These are phyloP conservation scores for Crithidia bombi DNA, from an alignment of 208 protist genomes.

Conservation along the genomic window DNA sequence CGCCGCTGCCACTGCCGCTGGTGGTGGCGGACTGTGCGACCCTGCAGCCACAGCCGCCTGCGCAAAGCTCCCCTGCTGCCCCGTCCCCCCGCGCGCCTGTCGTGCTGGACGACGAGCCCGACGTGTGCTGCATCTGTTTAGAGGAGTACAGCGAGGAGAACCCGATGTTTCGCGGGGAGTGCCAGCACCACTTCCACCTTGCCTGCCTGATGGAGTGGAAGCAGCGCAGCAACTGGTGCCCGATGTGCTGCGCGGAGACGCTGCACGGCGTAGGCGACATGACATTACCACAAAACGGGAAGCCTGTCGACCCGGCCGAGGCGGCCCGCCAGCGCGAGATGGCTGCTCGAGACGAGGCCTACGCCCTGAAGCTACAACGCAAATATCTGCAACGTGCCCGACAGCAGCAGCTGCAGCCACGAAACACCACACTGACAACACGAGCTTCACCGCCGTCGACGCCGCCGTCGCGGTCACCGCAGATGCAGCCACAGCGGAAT, in stretches of 20 bases:
- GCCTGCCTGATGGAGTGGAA: conserved; percentile 80
- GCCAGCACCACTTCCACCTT: conserved; percentile 75
- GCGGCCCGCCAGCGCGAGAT: conserved; percentile 19
- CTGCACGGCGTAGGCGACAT: conserved; percentile 46
- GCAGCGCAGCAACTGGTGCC: conserved; percentile 77
- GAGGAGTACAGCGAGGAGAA: conserved; percentile 71
- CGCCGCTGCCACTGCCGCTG: neutral
- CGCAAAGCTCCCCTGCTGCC: neutral
- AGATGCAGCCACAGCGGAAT: conserved; percentile 11
- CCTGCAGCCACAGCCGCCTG: neutral
- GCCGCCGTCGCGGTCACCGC: conserved; percentile 4
- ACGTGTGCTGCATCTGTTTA: conserved; percentile 79
- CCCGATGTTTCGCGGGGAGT: conserved; percentile 57
- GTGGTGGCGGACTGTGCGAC: neutral
- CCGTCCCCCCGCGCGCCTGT: conserved; percentile 2
- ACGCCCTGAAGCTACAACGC: conserved; percentile 41
- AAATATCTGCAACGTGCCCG: conserved; percentile 28
- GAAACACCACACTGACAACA: neutral
- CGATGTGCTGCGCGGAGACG: conserved; percentile 70
- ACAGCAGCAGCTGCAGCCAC: conserved; percentile 15
- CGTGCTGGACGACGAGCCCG: conserved; percentile 43
- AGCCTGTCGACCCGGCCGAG: conserved; percentile 8
- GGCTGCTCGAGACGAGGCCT: conserved; percentile 28
- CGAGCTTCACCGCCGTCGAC: neutral
- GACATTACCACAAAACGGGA: conserved; percentile 2